Evolutionary conservation across 2,329 filamentous ascomycete genomes (phyloP), one percentile per base, ranked within the genome.

Genomic region (Calonectria fujianensis): DNA sequence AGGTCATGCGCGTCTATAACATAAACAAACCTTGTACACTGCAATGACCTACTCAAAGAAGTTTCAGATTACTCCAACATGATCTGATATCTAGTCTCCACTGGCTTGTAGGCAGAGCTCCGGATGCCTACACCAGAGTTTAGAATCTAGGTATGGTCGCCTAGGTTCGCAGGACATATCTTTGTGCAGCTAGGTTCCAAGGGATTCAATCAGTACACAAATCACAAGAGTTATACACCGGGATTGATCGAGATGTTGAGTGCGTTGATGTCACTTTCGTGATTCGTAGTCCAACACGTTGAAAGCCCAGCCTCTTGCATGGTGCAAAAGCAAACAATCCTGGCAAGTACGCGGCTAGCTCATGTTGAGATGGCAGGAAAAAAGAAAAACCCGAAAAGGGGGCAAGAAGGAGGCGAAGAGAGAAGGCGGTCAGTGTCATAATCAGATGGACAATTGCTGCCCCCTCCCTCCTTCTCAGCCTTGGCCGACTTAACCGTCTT

Each of bases 1-100:
- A 68, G 2, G 59, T 76, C 4, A 27, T 54, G 0, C 75, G 75
- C 1, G n/a, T 70, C 4, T 74, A 76, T 1, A 76, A 72, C 32
- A 39, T 76, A 2, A 75, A 74, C 0, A 57, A 71, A 0, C 74
- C 75, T 4, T 69, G 72, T 9, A 72, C 63, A 20, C 11, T 76
- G 0, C 13, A 32, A 0, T 77, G 76, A 0, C 57, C 64, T 76
- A 0, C 52, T 77, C 0, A 41, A 76, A 14, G 48, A 66, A 3
- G 70, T 75, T 0, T 4, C 31, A 0, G 11, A n/a, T 18, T 68
- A 61, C 5, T 27, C 72, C 1, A 39, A 35, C 2, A 27, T 54
- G 0, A 70, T 77, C 11, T 31, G 27, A 13, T 54, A 76, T n/a
- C 18, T 66, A 5, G 75, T 72, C 0, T 27, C 59, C 1, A 59